These are phyloP conservation scores for Magnusiomyces magnusii DNA, from an alignment of 1,139 yeast genomes.

Conservation along the genomic window DNA sequence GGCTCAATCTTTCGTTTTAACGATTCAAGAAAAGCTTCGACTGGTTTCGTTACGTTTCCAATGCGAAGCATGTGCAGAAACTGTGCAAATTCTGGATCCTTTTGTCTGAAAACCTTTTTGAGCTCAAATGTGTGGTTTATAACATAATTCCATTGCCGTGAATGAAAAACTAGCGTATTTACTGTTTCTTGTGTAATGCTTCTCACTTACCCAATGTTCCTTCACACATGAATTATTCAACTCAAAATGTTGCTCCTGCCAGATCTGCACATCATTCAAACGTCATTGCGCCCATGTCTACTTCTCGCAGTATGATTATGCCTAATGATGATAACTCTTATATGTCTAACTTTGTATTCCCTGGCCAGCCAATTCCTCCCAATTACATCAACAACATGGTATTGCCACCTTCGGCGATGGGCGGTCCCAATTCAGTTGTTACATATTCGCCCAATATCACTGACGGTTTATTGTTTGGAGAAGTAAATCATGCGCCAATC, in stretches of 20 bases:
- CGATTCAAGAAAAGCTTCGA: no score
- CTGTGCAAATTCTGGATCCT: no score
- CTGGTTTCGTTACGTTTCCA: no score
- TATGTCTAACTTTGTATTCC: background rate
- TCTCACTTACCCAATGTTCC: background rate
- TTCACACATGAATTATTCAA: background rate
- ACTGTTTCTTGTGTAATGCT: background rate
- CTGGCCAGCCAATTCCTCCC: background rate
- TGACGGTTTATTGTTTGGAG: constrained; percentile 1
- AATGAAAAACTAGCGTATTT: background rate
- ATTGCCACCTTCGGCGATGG: constrained; percentile 1
- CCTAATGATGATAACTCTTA: background rate
- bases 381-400: background rate
- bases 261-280: background rate
- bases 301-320: background rate
- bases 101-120: no score
- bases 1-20: no score
- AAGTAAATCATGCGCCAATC: background rate
- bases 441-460: background rate
- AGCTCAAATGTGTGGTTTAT: no score
- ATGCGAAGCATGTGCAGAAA: no score
- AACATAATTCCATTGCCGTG: background rate
- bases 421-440: background rate
- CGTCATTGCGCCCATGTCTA: background rate
- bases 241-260: background rate